Percentiles rank a stretch among this genome's conserved stretches.
phyloP scores from a whole-genome alignment of 202 grass and related monocot species.

The Setaria italica region DNA sequence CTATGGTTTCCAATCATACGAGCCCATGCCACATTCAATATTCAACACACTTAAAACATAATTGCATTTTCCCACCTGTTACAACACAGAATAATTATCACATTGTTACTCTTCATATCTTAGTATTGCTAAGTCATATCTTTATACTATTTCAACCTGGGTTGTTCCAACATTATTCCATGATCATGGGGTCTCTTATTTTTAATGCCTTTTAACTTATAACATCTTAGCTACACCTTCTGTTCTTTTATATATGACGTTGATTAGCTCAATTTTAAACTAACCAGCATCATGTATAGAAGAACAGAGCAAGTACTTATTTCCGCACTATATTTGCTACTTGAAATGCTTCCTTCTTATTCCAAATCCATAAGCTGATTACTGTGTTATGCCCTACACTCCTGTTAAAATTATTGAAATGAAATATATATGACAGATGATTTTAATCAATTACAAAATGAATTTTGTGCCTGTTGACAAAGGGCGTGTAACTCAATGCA shows the following conservation, averaged over 20 bases:
- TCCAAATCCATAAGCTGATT: conserved; percentile 24
- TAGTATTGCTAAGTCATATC: background rate
- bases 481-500: conserved; percentile 24
- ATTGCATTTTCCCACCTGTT: background rate
- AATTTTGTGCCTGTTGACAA: background rate
- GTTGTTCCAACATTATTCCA: conserved; percentile 5
- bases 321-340: background rate
- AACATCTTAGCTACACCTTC: background rate
- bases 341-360: background rate
- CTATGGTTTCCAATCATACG: background rate
- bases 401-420: conserved; percentile 27
- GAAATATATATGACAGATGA: background rate
- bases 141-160: background rate
- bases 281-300: no score
- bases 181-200: background rate
- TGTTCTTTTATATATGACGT: no score
- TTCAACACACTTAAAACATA: conserved; percentile 1
- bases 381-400: background rate
- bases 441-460: conserved; percentile 29
- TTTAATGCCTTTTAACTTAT: background rate
- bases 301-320: no score
- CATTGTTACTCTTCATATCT: background rate
- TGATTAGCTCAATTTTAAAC: no score
- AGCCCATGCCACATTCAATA: conserved; percentile 9
- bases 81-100: background rate